Evolutionary conservation across 768 basidiomycete species (phyloP), one percentile per base, ranked within the genome.

Genomic region (Phaeotremella fagi): DNA sequence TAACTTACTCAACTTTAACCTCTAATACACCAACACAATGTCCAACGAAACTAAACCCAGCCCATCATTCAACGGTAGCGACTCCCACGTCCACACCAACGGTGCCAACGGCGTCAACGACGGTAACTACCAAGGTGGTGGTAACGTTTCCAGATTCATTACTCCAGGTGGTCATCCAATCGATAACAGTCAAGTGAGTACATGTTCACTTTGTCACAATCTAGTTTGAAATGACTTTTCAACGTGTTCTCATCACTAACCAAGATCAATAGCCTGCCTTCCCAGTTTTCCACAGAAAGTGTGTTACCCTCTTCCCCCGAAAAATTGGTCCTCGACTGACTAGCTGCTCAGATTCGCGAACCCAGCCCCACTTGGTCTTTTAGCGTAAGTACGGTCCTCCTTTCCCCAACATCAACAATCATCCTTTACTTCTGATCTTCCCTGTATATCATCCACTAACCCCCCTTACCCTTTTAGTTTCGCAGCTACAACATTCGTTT

Each of bases 401-500:
- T n/a, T n/a, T n/a, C n/a, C n/a, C n/a, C n/a, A n/a, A n/a, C n/a
- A n/a, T 44, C 36, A 41, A 50, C 29, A n/a, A n/a, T 57, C 29
- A 59, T 54, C 3, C 48, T 55, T 6, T 65, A 65, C 0, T 68
- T 18, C 66, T 65, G 26, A 49, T 68, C 26, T 45, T 67, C n/a
- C 57, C 31, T 23, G 45, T 61, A 53, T 57, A 22, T 54, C 66
- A 66, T 48, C 61, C 66, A 22, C 24, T 36, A 1, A 54, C 37
- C 11, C 5, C 16, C 38, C 37, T 29, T n/a, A n/a, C n/a, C 37
- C 16, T 12, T 4, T 31, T 42, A 58, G 56, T 22, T 70, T 73
- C 57, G 71, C 58, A 3, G 63, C 65, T n/a, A 75, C 75, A 15
- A 75, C 74, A 22, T 75, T 76, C 51, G 55, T 76, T 35, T 55